These are phyloP conservation scores for Phylloporus sp. DNA, from an alignment of 768 basidiomycete species.

Conservation along the genomic window DNA sequence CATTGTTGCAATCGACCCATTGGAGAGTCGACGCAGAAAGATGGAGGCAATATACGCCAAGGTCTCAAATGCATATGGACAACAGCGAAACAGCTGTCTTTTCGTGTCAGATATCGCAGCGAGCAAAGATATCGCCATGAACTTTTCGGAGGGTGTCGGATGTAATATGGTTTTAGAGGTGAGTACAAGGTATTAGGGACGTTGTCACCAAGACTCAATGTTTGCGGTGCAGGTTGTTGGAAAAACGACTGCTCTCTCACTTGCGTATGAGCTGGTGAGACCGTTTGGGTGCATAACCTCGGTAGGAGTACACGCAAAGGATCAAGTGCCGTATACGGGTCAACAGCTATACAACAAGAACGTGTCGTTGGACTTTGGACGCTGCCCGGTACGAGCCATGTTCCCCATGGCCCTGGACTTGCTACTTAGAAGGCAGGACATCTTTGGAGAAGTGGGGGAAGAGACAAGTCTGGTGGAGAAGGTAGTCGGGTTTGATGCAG, in stretches of 20 bases:
- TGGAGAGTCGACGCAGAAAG: conserved; percentile 54
- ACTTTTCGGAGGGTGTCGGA: conserved; percentile 56
- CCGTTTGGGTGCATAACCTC: conserved; percentile 74
- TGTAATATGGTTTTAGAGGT: conserved; percentile 70
- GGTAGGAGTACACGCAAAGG: conserved; percentile 65
- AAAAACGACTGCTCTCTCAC: conserved; percentile 55
- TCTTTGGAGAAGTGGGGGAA: conserved; percentile 69
- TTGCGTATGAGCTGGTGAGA: conserved; percentile 68
- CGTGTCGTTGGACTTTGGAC: conserved; percentile 74
- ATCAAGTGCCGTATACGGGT: conserved; percentile 52
- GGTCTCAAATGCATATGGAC: conserved; percentile 40
- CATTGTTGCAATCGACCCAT: conserved; percentile 63
- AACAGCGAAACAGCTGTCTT: conserved; percentile 38
- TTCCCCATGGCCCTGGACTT: conserved; percentile 69
- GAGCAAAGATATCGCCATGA: conserved; percentile 44
- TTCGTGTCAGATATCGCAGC: conserved; percentile 48
- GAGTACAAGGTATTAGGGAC: conserved; percentile 1
- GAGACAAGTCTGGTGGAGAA: conserved; percentile 62
- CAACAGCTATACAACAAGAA: conserved; percentile 70
- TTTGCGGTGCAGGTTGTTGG: conserved; percentile 56
- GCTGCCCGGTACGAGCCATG: conserved; percentile 77
- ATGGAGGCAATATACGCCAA: conserved; percentile 53
- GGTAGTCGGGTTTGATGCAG: conserved; percentile 57
- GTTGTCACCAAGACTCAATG: background rate
- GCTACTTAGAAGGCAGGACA: conserved; percentile 63